Evolutionary conservation across 352 stramenopile genomes (phyloP).

Genomic region (Thalassiosira allenii): DNA sequence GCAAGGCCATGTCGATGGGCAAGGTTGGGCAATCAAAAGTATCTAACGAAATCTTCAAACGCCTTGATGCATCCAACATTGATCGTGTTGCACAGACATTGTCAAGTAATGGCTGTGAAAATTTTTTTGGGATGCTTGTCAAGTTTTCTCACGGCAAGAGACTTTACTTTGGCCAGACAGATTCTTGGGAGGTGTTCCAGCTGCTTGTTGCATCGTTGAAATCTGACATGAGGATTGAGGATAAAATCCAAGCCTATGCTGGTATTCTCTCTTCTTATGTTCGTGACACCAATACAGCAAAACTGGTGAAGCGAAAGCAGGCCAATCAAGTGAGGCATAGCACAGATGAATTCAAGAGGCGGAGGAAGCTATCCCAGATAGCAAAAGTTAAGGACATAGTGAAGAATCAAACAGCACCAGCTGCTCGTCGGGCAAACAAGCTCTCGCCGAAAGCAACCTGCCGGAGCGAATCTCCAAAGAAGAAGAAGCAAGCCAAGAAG

Average conservation of each 20-base stretch:
- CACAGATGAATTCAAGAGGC: too few relatives aligned
- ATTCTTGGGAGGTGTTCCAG: neutral
- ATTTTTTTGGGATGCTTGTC: constrained; percentile 20
- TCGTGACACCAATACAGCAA: neutral
- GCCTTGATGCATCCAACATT: constrained; percentile 24
- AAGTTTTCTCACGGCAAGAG: constrained; percentile 29
- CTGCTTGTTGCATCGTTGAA: neutral
- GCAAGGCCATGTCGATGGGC: constrained; percentile 23
- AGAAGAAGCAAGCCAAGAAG: neutral
- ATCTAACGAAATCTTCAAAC: constrained; percentile 11
- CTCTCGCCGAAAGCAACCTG: constrained; percentile 8
- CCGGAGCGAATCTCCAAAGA: neutral
- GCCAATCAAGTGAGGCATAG: too few relatives aligned
- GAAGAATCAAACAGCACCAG: neutral
- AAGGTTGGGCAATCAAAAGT: neutral
- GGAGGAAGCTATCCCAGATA: neutral
- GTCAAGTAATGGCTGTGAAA: constrained; percentile 25
- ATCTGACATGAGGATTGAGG: neutral
- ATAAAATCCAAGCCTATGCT: constrained; percentile 1
- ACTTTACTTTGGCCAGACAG: constrained; percentile 17
- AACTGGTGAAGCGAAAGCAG: neutral
- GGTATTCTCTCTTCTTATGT: neutral
- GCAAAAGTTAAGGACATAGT: constrained; percentile 2
- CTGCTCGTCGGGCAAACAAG: constrained; percentile 12
- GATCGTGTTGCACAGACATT: constrained; percentile 10